Base-by-base conservation (phyloP, 2,329 filamentous ascomycete genomes). In the Cladosporium sp. region DNA sequence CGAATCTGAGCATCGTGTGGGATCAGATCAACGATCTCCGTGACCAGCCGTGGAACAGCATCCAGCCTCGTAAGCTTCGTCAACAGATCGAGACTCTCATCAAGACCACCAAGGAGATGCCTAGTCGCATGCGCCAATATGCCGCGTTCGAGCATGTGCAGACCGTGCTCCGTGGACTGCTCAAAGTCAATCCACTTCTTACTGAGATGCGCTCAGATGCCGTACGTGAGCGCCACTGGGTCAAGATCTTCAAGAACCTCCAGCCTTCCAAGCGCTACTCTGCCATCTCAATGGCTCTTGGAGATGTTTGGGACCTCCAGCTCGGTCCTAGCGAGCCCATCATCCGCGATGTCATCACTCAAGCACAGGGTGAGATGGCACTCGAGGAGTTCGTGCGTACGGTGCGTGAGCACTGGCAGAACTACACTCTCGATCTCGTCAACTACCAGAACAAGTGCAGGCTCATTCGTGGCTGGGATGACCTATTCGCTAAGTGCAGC, bases 131-230 rank as follows among this genome's bases (percentile, higher is more conserved):
- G 94, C 90, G 96, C 68, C 96, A 99, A 76, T 99, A 99, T 78
- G 94, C 96, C 72, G 96, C 96, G n/a, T 99, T 99, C 76, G 96
- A 99, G 79, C 94, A 99, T 75, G 93, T 99, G 47, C 96, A 99
- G 77, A 92, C 88, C 69, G 91, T 96, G 34, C 86, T 99, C 49
- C 91, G 93, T 54, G 90, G 93, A 68, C 86, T 96, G 59, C 85
- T 97, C 69, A 98, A 97, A 78, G 92, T 96, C 72, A 99, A 98
- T 75, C 85, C 90, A 12, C 85, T 97, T 38, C 85, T 99, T 3
- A 87, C 89, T 4, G 95, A 99, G 70, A 85, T 99, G 78, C 97
- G 97, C 76, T 97, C 94, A 0, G 95, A 99, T 78, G 94, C 95
- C 18, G 93, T 99, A 66, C 90, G 93, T 55, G 96, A 99, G 78